Evolutionary conservation across 192 early-diverging fungal species (phyloP).

Genomic region (Backusella tarrabulga): DNA sequence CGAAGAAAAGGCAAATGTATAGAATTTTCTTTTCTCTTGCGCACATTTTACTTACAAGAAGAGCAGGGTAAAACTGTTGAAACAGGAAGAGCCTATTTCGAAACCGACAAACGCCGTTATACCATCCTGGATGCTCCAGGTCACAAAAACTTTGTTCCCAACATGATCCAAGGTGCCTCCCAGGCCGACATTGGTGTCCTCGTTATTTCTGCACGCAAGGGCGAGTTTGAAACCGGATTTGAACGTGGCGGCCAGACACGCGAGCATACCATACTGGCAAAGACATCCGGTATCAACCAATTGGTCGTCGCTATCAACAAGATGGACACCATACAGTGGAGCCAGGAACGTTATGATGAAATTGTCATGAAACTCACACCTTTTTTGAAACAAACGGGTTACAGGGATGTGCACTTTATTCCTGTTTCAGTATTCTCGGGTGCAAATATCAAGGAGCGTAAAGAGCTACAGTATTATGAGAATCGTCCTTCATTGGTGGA

Average conservation of each 20-base stretch:
- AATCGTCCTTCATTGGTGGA: conserved; percentile 82
- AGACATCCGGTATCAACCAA: conserved; percentile 91
- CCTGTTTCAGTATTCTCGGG: conserved; percentile 97
- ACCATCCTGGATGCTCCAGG: conserved; percentile 98
- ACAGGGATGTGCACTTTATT: conserved; percentile 82
- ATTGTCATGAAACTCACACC: conserved; percentile 78
- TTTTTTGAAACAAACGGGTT: conserved; percentile 90
- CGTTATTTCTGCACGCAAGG: conserved; percentile 94
- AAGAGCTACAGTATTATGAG: conserved; percentile 57
- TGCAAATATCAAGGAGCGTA: conserved; percentile 88
- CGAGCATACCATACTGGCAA: conserved; percentile 95
- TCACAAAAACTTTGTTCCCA: conserved; percentile 97
- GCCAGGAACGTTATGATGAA: conserved; percentile 89
- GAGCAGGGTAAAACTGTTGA: conserved; percentile 93
- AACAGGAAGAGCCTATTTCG: conserved; percentile 96
- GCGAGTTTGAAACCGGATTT: conserved; percentile 99
- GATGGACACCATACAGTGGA: conserved; percentile 98
- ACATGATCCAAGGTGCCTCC: conserved; percentile 93
- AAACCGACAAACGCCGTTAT: conserved; percentile 90
- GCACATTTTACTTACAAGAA: not conserved
- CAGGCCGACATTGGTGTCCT: conserved; percentile 97
- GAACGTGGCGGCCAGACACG: conserved; percentile 98
- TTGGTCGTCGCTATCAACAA: conserved; percentile 96
- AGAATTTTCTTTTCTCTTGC: not conserved
- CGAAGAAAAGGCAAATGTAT: conserved; percentile 91